Percentiles rank a stretch among this genome's conserved stretches.
These are phyloP conservation scores for Elaeagnus macrophylla DNA, from an alignment of 306 rosid species.

Conservation along the genomic window DNA sequence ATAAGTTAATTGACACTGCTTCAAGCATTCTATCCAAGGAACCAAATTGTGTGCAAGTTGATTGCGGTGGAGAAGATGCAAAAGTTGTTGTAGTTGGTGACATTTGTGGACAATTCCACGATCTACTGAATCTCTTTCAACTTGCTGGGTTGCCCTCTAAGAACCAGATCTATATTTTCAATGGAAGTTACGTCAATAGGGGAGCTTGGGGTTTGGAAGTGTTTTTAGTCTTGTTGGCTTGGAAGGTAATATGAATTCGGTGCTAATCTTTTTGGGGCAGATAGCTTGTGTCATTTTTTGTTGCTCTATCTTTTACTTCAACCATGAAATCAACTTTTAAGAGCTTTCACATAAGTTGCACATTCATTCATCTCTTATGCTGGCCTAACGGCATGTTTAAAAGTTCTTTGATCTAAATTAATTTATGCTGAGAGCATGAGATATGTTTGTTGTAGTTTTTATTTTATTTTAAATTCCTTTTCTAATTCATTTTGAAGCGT, in stretches of 20 bases:
- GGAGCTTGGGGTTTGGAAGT: conserved; percentile 90
- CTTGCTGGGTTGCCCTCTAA: conserved; percentile 66
- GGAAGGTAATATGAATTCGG: conserved; percentile 61
- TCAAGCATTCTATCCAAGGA: conserved; percentile 49
- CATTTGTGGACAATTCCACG: conserved; percentile 73
- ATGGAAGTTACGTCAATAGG: conserved; percentile 73
- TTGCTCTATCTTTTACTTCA: conserved; percentile 4
- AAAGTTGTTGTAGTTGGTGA: conserved; percentile 75
- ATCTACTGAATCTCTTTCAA: conserved; percentile 52
- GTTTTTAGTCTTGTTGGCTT: conserved; percentile 65
- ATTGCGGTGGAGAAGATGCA: conserved; percentile 53
- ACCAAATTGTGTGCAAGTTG: conserved; percentile 68
- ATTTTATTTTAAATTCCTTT: not conserved
- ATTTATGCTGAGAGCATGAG: not conserved
- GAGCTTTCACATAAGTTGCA: not conserved
- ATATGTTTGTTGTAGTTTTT: not conserved
- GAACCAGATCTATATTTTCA: conserved; percentile 62
- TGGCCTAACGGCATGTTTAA: conserved; percentile 4
- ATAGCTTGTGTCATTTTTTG: conserved; percentile 1
- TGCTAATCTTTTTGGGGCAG: conserved; percentile 12
- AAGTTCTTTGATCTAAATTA: not conserved
- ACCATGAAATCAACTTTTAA: not conserved
- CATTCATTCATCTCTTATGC: conserved; percentile 7
- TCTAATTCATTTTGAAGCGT: too few relatives aligned
- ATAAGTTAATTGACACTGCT: conserved; percentile 42